Percentiles rank a stretch among this genome's conserved stretches.
Evolutionary conservation across 352 stramenopile species (phyloP).

Genomic region (Pythium dissotocum): DNA sequence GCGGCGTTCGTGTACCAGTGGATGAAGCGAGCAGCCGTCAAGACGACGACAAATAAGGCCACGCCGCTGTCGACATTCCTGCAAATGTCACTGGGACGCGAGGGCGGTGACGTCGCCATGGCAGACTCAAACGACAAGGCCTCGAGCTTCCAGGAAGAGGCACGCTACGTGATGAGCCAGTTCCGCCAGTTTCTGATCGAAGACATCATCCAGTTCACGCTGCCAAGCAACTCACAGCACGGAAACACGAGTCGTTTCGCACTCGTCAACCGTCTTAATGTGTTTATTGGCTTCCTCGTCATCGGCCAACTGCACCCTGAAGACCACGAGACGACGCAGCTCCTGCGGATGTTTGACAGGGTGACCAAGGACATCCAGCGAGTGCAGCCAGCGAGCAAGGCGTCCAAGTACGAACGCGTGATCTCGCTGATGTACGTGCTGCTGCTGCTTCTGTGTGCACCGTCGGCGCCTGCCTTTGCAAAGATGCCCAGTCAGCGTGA

Average conservation of each 20-base stretch:
- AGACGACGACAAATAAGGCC: neutral
- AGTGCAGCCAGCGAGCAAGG: neutral
- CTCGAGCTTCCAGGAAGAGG: constrained; percentile 25
- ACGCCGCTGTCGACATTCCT: constrained; percentile 24
- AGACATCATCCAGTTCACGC: constrained; percentile 21
- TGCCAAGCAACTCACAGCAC: neutral
- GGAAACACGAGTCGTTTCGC: constrained; percentile 26
- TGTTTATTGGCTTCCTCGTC: constrained; percentile 51
- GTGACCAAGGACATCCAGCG: constrained; percentile 32
- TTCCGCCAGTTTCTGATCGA: constrained; percentile 24
- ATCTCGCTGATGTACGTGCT: constrained; percentile 59
- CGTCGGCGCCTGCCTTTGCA: constrained; percentile 44
- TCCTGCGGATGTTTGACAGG: constrained; percentile 49
- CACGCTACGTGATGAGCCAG: constrained; percentile 25
- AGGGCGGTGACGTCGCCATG: constrained; percentile 9
- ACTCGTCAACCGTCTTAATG: constrained; percentile 39
- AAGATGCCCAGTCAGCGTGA: constrained; percentile 65
- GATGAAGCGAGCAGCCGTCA: constrained; percentile 22
- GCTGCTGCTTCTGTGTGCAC: constrained; percentile 60
- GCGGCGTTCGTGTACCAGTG: constrained; percentile 51
- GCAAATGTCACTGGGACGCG: constrained; percentile 12
- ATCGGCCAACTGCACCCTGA: constrained; percentile 45
- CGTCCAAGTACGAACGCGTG: constrained; percentile 35
- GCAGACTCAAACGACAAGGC: neutral
- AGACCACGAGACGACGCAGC: constrained; percentile 45